A percentile compares a stretch with the other conserved stretches of the same genome.
Conservation (phyloP, 305 asterid species). For the Fraxinus angustifolia region DNA sequence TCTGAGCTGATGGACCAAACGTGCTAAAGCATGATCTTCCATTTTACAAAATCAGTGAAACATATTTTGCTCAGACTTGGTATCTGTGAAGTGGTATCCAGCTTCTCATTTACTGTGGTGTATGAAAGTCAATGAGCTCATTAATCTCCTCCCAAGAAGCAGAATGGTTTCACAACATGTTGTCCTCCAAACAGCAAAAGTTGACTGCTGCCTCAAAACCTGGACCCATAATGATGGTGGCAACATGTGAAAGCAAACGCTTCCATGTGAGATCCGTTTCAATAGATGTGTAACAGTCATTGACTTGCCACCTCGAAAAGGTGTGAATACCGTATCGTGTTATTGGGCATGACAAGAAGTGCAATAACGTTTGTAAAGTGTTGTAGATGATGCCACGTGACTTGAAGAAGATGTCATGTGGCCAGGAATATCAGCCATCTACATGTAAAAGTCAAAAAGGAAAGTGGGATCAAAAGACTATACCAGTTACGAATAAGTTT, state of each 20-base stretch:
- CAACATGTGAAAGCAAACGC: not conserved
- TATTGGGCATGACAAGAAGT: conserved; percentile 8
- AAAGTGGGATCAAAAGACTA: conserved; percentile 7
- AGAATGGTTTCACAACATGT: not conserved
- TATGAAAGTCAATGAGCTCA: not conserved
- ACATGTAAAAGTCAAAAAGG: conserved; percentile 17
- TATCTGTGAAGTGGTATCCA: not conserved
- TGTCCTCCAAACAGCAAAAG: not conserved
- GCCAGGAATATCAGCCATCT: conserved; percentile 22
- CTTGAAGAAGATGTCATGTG: conserved; percentile 21
- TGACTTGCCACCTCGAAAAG: not conserved
- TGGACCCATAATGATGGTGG: not conserved
- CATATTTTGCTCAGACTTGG: not conserved
- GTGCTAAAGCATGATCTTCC: not conserved
- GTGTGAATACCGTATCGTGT: not conserved
- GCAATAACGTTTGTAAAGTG: conserved; percentile 7
- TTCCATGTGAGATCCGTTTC: not conserved
- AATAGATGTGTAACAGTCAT: not conserved
- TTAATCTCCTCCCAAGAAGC: not conserved
- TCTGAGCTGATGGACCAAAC: not conserved
- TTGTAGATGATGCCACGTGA: conserved; percentile 23
- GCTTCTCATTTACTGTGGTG: not conserved
- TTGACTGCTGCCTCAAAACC: not conserved
- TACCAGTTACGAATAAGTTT: not conserved
- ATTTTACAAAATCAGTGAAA: not conserved